Conservation (phyloP, 495 filamentous ascomycete genomes). For the Astrothelium subdiscretum region DNA sequence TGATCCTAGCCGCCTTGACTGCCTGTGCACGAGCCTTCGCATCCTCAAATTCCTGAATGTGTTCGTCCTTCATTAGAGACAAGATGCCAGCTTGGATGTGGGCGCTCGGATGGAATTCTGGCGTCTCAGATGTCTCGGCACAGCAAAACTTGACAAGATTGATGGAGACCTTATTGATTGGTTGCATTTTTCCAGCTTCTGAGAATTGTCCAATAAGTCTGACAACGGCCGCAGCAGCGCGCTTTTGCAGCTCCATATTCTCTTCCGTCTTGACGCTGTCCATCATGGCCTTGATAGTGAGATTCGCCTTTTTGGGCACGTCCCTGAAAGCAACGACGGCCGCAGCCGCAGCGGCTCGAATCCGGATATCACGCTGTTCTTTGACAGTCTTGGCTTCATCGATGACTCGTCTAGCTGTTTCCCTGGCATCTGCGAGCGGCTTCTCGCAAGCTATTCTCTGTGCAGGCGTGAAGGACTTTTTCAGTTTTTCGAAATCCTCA, state of each 20-base stretch:
- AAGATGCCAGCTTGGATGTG: slow-evolving; percentile 64
- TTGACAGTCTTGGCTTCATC: slow-evolving; percentile 67
- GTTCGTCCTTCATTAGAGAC: slow-evolving; percentile 92
- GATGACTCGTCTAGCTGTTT: slow-evolving; percentile 56
- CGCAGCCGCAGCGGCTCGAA: slow-evolving; percentile 73
- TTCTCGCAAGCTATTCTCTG: slow-evolving; percentile 70
- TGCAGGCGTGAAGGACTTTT: slow-evolving; percentile 69
- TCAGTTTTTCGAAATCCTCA: slow-evolving; percentile 74
- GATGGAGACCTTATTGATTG: slow-evolving; percentile 84
- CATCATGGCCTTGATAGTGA: slow-evolving; percentile 92
- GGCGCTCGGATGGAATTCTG: slow-evolving; percentile 76
- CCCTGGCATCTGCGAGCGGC: slow-evolving; percentile 60
- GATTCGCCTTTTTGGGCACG: slow-evolving; percentile 80
- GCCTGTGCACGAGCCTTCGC: slow-evolving; percentile 79
- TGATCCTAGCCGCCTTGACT: slow-evolving; percentile 74
- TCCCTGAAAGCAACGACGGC: slow-evolving; percentile 77
- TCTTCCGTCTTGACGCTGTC: slow-evolving; percentile 95
- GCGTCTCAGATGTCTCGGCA: slow-evolving; percentile 92
- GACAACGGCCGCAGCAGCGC: slow-evolving; percentile 74
- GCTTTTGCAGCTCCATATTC: slow-evolving; percentile 76
- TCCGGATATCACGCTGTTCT: slow-evolving; percentile 71
- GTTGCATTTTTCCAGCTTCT: slow-evolving; percentile 56
- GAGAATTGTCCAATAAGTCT: slow-evolving; percentile 78
- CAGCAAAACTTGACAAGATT: slow-evolving; percentile 96
- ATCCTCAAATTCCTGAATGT: slow-evolving; percentile 83